A percentile compares a stretch with the other conserved stretches of the same genome.
These are phyloP conservation scores for Hirsutella thompsonii DNA, from an alignment of 2,329 filamentous ascomycete genomes.

Conservation along the genomic window DNA sequence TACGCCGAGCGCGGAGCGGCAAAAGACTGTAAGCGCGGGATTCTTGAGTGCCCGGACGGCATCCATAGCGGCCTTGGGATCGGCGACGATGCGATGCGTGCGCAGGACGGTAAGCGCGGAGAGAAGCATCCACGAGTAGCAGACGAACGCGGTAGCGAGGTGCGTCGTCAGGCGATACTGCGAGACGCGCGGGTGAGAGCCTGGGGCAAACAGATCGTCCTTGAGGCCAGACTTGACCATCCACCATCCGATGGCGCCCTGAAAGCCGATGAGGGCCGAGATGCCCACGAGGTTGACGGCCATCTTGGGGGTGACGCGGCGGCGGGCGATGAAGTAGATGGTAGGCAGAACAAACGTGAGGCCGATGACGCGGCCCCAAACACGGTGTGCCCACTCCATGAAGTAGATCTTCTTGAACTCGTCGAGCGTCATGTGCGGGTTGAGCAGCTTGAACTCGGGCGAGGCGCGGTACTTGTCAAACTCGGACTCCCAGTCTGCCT, in stretches of 20 bases:
- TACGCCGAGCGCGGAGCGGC: constrained; percentile 57
- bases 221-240: constrained; percentile 97
- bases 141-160: constrained; percentile 78
- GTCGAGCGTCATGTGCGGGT: constrained; percentile 79
- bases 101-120: constrained; percentile 77
- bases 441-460: constrained; percentile 84
- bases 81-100: constrained; percentile 55
- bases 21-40: constrained; percentile 60
- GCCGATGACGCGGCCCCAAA: constrained; percentile 89
- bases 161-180: constrained; percentile 90
- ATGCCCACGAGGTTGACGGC: constrained; percentile 69
- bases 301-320: constrained; percentile 68
- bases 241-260: constrained; percentile 96
- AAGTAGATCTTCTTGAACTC: constrained; percentile 99
- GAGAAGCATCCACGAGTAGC: constrained; percentile 90
- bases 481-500: constrained; percentile 78
- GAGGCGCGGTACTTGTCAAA: constrained; percentile 87
- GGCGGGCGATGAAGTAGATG: constrained; percentile 72
- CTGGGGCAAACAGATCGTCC: constrained; percentile 87
- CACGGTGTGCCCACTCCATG: constrained; percentile 95
- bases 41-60: constrained; percentile 48
- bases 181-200: constrained; percentile 80
- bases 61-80: constrained; percentile 49
- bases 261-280: constrained; percentile 79
- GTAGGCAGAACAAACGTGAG: constrained; percentile 81